Percentiles rank a stretch among this genome's conserved stretches.
Evolutionary conservation across 1,284 basidiomycete species (phyloP).

Genomic region (Cutaneotrichosporon cutaneum): DNA sequence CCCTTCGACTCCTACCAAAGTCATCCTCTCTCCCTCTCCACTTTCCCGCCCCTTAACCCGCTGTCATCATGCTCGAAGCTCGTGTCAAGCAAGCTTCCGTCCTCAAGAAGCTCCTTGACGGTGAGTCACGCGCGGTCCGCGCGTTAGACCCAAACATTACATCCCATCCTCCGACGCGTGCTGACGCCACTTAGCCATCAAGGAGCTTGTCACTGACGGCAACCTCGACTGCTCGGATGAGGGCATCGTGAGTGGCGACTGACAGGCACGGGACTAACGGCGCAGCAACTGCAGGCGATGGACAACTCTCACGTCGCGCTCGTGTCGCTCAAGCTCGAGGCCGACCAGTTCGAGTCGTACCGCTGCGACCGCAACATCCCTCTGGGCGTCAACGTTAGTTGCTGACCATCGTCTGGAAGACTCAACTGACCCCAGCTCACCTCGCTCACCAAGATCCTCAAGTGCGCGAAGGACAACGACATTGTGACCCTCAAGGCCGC

Average conservation of each 20-base stretch:
- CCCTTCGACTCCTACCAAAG: neutral
- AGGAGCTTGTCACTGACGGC: slow-evolving; percentile 95
- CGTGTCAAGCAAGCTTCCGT: slow-evolving; percentile 77
- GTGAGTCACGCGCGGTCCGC: slow-evolving; percentile 56
- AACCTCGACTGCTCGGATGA: slow-evolving; percentile 98
- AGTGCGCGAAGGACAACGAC: slow-evolving; percentile 97
- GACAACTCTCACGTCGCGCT: slow-evolving; percentile 99
- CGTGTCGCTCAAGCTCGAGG: slow-evolving; percentile 66
- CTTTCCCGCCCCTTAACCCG: neutral
- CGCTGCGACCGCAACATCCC: slow-evolving; percentile 96
- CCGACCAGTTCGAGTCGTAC: slow-evolving; percentile 79
- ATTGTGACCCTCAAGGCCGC: slow-evolving; percentile 85
- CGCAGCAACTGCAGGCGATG: slow-evolving; percentile 89
- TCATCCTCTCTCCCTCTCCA: slow-evolving; percentile 5
- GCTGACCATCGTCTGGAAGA: too few species aligned
- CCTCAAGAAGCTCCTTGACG: slow-evolving; percentile 82
- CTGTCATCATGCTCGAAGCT: slow-evolving; percentile 80
- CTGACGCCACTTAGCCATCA: slow-evolving; percentile 67
- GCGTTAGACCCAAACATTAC: neutral
- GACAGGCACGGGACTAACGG: slow-evolving; percentile 40
- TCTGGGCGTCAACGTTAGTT: slow-evolving; percentile 72
- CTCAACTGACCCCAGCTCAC: slow-evolving; percentile 57
- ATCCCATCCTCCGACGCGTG: slow-evolving; percentile 4
- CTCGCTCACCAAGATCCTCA: slow-evolving; percentile 91
- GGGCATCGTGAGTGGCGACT: slow-evolving; percentile 69